Base-by-base conservation (phyloP, 495 filamentous ascomycete genomes). In the Alectoria sarmentosa region DNA sequence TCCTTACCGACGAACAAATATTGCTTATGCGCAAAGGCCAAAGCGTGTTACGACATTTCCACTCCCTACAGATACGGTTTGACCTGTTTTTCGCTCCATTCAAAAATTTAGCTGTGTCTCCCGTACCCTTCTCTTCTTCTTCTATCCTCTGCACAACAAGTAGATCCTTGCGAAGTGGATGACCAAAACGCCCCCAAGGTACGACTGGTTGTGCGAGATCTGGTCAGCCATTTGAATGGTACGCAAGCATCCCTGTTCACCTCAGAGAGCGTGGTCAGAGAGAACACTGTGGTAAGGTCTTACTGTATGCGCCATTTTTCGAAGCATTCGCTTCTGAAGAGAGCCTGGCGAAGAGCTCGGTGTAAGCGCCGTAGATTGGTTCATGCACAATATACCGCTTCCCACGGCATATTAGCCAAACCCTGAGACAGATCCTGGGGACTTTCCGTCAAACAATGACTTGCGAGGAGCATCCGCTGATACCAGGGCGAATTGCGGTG, bases 401-500 rank as follows among this genome's bases (percentile, higher is more conserved):
- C 21, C 42, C 42, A 21, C 21, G 42, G 1, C 13, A 15, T 48
- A 4, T 7, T 0, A 32, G 19, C 14, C 11, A 37, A 26, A 0
- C 36, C 4, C 41, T 15, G 41, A 23, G 21, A 42, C 13, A 1
- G 23, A 1, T 23, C 19, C 21, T 60, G 26, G 6, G 17, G 32
- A 49, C 10, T 10, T n/a, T 3, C 21, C 7, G 7, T 19, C 14
- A 23, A 39, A 1, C 23, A 19, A 11, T 10, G 19, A 34, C 38
- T 61, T 14, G 46, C 38, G 15, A 32, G 0, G 11, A n/a, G 21
- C 9, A 15, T 32, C 3, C 23, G 34, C 21, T 26, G 9, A 4
- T 9, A 61, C 41, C 9, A 21, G 7, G 59, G 42, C 9, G 42
- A 19, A 7, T 69, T 21, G 21, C 67, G 46, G 23, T 66, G 67